Evolutionary conservation across 495 filamentous ascomycete species (phyloP).

Genomic region (Aspergillus baeticus): DNA sequence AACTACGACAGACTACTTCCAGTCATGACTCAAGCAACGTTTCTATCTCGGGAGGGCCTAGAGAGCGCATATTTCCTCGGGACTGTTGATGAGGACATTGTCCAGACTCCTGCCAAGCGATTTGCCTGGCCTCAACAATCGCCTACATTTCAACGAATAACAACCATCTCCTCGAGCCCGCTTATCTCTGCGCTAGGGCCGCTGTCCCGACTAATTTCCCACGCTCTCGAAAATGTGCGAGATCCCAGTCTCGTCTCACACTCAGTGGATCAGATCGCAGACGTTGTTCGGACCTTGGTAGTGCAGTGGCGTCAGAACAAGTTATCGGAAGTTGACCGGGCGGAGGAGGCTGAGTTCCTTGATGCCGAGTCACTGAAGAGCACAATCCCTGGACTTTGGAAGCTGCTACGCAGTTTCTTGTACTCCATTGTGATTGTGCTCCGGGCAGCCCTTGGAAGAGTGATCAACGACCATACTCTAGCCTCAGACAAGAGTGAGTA

Average conservation of each 20-base stretch:
- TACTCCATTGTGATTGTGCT: slow-evolving; percentile 78
- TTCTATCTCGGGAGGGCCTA: slow-evolving; percentile 71
- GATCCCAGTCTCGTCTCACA: slow-evolving; percentile 61
- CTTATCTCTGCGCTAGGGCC: slow-evolving; percentile 76
- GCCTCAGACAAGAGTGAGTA: slow-evolving; percentile 54
- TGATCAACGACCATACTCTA: slow-evolving; percentile 54
- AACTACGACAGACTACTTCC: slow-evolving; percentile 78
- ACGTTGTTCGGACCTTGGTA: slow-evolving; percentile 68
- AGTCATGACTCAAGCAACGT: slow-evolving; percentile 63
- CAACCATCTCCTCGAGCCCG: slow-evolving; percentile 60
- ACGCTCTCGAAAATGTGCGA: slow-evolving; percentile 65
- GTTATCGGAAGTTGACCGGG: slow-evolving; percentile 76
- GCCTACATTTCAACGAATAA: slow-evolving; percentile 55
- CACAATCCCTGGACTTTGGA: slow-evolving; percentile 80
- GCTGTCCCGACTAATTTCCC: slow-evolving; percentile 72
- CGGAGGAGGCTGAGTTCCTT: slow-evolving; percentile 69
- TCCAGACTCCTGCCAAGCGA: slow-evolving; percentile 56
- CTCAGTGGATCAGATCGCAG: slow-evolving; percentile 67
- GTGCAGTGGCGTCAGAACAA: slow-evolving; percentile 85
- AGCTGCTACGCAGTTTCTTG: slow-evolving; percentile 73
- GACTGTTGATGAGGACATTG: slow-evolving; percentile 72
- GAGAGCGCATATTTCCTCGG: slow-evolving; percentile 80
- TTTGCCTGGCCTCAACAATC: slow-evolving; percentile 71
- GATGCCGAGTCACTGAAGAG: slow-evolving; percentile 64
- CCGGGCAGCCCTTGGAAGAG: slow-evolving; percentile 68